Conservation (phyloP, 2,329 filamentous ascomycete genomes). For the Diaporthe helianthi region DNA sequence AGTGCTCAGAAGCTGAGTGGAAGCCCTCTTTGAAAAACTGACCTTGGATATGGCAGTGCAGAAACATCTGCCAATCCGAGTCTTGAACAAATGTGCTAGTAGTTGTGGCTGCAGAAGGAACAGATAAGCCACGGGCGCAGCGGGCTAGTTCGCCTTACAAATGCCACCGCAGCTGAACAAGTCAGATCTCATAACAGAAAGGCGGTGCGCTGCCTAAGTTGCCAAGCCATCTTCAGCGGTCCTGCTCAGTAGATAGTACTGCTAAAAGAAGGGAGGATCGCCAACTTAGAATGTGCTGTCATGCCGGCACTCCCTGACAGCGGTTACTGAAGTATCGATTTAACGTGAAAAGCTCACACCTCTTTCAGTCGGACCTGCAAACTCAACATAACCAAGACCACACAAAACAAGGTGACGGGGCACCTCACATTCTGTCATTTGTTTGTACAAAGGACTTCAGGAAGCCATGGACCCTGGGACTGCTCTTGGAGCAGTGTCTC, state of each 20-base stretch:
- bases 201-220: background rate
- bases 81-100: background rate
- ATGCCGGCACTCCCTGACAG: background rate
- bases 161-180: background rate
- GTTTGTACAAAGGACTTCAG: no score
- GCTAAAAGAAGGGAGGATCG: no score
- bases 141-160: background rate
- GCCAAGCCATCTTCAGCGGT: background rate
- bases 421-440: background rate
- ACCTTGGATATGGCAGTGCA: constrained; percentile 2
- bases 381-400: no score
- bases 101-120: background rate
- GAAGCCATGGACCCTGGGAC: background rate
- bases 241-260: no score
- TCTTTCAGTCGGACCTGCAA: no score
- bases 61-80: background rate
- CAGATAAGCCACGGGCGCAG: constrained; percentile 2
- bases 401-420: no score
- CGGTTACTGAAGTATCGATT: background rate
- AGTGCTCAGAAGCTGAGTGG: background rate
- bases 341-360: no score
- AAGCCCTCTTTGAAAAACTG: background rate
- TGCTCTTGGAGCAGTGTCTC: background rate
- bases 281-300: background rate
- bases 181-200: background rate